phyloP scores from a whole-genome alignment of 139 green algal genomes.

The Chlamydomonas schloesseri region DNA sequence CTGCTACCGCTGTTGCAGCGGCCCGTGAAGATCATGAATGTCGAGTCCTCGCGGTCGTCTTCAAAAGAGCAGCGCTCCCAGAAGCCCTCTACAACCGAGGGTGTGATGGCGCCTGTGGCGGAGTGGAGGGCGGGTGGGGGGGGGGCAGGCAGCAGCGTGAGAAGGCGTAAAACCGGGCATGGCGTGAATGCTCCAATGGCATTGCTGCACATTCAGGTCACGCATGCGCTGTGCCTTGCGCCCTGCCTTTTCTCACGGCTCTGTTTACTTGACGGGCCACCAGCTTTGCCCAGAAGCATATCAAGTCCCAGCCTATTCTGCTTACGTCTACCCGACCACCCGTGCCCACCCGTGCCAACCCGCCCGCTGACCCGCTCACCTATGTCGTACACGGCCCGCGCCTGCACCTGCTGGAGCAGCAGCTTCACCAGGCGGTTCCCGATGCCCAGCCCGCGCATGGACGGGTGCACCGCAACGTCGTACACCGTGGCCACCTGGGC shows the following conservation, averaged over 20 bases:
- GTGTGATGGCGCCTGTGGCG: slow-evolving; percentile 4
- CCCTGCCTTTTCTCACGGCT: no score
- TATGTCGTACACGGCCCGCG: slow-evolving; percentile 18
- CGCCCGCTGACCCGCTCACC: no score
- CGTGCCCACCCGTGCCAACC: background rate
- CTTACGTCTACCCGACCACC: no score
- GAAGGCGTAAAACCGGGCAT: no score
- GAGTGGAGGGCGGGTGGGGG: no score
- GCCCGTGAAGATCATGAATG: slow-evolving; percentile 25
- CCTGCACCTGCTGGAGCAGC: slow-evolving; percentile 39
- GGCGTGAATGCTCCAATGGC: no score
- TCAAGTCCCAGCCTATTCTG: no score
- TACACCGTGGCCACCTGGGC: slow-evolving; percentile 25
- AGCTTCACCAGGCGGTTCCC: slow-evolving; percentile 32
- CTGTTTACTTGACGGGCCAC: no score
- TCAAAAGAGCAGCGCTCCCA: slow-evolving; percentile 20
- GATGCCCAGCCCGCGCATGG: slow-evolving; percentile 14
- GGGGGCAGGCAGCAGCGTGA: no score
- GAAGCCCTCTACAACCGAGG: background rate
- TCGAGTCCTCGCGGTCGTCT: slow-evolving; percentile 34
- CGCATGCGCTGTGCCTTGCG: no score
- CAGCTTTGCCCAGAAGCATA: no score
- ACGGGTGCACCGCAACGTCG: slow-evolving; percentile 36
- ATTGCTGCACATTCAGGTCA: no score
- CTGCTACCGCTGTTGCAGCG: background rate